Evolutionary conservation across 1,284 basidiomycete species (phyloP).

Genomic region (Trichosporon sp.): DNA sequence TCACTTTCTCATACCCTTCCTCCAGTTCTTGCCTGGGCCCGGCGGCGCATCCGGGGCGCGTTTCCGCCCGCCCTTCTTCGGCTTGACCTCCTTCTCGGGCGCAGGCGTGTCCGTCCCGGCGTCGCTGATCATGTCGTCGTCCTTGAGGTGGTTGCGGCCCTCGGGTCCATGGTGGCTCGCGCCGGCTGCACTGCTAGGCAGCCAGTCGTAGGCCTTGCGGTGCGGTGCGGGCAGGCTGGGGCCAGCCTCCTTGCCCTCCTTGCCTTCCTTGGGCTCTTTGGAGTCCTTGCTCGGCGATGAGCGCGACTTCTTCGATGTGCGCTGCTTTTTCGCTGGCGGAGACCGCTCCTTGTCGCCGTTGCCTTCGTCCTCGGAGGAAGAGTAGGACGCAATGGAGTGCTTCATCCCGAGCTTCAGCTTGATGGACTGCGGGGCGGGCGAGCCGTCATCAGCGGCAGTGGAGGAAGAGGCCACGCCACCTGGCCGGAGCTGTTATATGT

Average conservation of each 20-base stretch:
- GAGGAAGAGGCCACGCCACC: not conserved
- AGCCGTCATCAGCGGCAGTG: conserved; percentile 18
- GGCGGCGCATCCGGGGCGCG: conserved; percentile 12
- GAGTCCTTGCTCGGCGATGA: not conserved
- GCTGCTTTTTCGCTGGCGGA: conserved; percentile 16
- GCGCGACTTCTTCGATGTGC: not conserved
- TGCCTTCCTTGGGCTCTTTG: not conserved
- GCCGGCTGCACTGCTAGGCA: conserved; percentile 33
- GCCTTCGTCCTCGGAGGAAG: conserved; percentile 34
- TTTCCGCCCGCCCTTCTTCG: conserved; percentile 17
- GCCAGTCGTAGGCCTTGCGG: conserved; percentile 44
- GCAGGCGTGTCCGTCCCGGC: conserved; percentile 1
- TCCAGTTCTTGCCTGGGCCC: conserved; percentile 40
- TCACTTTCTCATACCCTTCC: conserved; percentile 44
- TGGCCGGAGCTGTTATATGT: not conserved
- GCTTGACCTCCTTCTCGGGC: conserved; percentile 20
- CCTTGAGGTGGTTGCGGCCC: conserved; percentile 14
- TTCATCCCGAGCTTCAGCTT: conserved; percentile 36
- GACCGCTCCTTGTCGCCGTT: conserved; percentile 8
- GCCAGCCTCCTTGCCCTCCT: not conserved
- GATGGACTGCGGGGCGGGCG: conserved; percentile 38
- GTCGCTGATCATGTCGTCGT: conserved; percentile 11
- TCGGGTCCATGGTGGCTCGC: conserved; percentile 41
- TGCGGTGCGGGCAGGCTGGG: conserved; percentile 18
- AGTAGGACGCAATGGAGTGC: conserved; percentile 25